Conservation (phyloP, 805 yeast species). For the Candida montana region DNA sequence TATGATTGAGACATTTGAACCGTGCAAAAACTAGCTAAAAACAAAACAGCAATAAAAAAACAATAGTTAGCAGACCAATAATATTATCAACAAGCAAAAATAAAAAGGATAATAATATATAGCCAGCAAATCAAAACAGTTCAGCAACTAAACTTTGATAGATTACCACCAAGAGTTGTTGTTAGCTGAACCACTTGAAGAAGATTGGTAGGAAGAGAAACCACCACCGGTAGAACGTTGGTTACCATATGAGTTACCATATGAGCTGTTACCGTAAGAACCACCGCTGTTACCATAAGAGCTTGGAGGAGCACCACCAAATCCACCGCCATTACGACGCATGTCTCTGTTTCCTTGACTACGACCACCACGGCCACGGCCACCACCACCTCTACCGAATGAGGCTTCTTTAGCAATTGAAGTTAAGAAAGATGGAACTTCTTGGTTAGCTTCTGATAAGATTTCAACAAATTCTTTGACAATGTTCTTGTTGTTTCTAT, state of each 20-base stretch:
- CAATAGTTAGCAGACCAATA: conserved; percentile 2
- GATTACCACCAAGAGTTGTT: conserved; percentile 9
- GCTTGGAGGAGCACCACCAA: conserved; percentile 10
- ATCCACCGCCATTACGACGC: conserved; percentile 36
- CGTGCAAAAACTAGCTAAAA: conserved; percentile 9
- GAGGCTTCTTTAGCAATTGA: conserved; percentile 74
- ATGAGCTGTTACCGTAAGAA: conserved; percentile 3
- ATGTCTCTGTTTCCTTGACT: conserved; percentile 43
- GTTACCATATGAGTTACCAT: conserved; percentile 20
- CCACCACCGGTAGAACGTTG: conserved; percentile 18
- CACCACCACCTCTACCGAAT: conserved; percentile 47
- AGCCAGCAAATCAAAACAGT: too few species aligned
- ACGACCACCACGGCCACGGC: conserved; percentile 41
- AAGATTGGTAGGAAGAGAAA: conserved; percentile 16
- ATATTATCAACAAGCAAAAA: background rate
- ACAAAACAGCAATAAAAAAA: conserved; percentile 1
- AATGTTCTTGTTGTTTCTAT: conserved; percentile 88
- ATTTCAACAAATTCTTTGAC: conserved; percentile 84
- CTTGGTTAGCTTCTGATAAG: conserved; percentile 94
- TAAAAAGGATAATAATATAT: background rate
- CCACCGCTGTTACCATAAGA: conserved; percentile 2
- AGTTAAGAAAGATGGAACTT: conserved; percentile 84
- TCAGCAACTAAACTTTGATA: background rate
- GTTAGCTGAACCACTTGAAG: conserved; percentile 15
- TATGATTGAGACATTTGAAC: conserved; percentile 17